Conservation (phyloP, 495 filamentous ascomycete genomes). For the Cercophora sp. region DNA sequence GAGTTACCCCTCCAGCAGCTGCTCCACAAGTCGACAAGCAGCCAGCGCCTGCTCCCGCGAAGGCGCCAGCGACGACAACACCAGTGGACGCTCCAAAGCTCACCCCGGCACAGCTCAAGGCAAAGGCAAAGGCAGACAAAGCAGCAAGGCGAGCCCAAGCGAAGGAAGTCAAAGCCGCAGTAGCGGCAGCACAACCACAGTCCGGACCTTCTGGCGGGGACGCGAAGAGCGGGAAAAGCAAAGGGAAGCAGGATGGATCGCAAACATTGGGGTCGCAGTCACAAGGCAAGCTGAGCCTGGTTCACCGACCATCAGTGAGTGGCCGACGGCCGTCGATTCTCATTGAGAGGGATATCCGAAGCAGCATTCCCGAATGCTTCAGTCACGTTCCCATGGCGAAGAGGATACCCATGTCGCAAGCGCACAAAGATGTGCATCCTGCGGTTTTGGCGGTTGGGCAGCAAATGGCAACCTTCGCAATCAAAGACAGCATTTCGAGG, state of each 20-base stretch:
- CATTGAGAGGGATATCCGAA: slow-evolving; percentile 39
- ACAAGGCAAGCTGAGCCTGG: slow-evolving; percentile 27
- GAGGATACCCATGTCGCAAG: slow-evolving; percentile 67
- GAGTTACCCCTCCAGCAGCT: slow-evolving; percentile 4
- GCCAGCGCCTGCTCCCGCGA: neutral
- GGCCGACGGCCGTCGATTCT: slow-evolving; percentile 42
- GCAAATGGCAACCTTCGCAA: slow-evolving; percentile 82
- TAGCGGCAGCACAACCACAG: slow-evolving; percentile 9
- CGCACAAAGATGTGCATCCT: slow-evolving; percentile 85
- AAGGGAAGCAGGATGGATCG: slow-evolving; percentile 48
- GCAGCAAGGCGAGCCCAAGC: slow-evolving; percentile 64
- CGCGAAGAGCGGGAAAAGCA: slow-evolving; percentile 37
- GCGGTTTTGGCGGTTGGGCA: slow-evolving; percentile 79
- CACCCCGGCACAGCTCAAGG: slow-evolving; percentile 68
- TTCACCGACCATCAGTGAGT: slow-evolving; percentile 33
- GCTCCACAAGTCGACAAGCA: slow-evolving; percentile 2
- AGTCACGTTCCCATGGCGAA: slow-evolving; percentile 79
- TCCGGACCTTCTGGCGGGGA: slow-evolving; percentile 21
- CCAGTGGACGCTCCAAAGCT: slow-evolving; percentile 37
- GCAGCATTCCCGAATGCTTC: slow-evolving; percentile 65
- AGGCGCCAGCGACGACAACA: slow-evolving; percentile 3
- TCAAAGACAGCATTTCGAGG: slow-evolving; percentile 86
- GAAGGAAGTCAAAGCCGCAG: slow-evolving; percentile 44
- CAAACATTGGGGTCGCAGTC: slow-evolving; percentile 19
- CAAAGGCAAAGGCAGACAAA: slow-evolving; percentile 74